Percentiles rank a stretch among this genome's conserved stretches.
These are phyloP conservation scores for Afroboletus lepidellus DNA, from an alignment of 1,284 basidiomycete species.

Conservation along the genomic window DNA sequence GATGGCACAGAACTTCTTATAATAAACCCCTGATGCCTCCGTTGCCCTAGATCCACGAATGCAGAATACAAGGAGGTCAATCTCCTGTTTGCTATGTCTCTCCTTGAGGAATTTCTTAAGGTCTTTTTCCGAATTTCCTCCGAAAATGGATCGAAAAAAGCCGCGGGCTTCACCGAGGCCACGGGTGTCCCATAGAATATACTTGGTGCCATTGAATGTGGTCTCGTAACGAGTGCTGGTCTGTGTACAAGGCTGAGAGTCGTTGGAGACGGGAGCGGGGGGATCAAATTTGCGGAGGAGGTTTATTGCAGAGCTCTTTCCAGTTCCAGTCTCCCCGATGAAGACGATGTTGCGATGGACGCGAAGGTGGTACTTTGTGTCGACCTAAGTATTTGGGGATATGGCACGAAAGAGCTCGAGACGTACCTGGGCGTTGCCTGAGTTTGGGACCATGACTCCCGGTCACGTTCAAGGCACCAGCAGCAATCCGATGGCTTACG, in stretches of 20 bases:
- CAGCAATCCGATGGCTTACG: neutral
- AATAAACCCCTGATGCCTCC: constrained; percentile 17
- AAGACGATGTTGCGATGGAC: constrained; percentile 22
- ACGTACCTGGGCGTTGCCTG: constrained; percentile 16
- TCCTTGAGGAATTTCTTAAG: constrained; percentile 24
- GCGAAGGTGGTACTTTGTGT: neutral
- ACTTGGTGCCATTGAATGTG: constrained; percentile 11
- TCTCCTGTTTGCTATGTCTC: constrained; percentile 16
- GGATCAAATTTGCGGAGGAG: constrained; percentile 17
- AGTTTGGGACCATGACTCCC: neutral
- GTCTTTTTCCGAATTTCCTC: constrained; percentile 12
- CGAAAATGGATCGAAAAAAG: constrained; percentile 12
- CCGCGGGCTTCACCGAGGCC: constrained; percentile 21
- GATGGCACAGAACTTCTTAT: constrained; percentile 23
- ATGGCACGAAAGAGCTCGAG: neutral
- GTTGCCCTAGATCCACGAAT: constrained; percentile 25
- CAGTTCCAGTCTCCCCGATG: constrained; percentile 29
- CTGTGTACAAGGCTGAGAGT: constrained; percentile 24
- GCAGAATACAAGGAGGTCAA: constrained; percentile 33
- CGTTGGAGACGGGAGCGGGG: constrained; percentile 19
- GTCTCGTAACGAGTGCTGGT: constrained; percentile 11
- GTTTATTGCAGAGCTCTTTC: constrained; percentile 34
- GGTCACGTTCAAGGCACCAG: neutral
- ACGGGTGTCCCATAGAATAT: constrained; percentile 31
- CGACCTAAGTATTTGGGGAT: neutral